Evolutionary conservation across 495 filamentous ascomycete genomes (phyloP), one percentile per base, ranked within the genome.

Genomic region (Hypoxylon lenormandii): DNA sequence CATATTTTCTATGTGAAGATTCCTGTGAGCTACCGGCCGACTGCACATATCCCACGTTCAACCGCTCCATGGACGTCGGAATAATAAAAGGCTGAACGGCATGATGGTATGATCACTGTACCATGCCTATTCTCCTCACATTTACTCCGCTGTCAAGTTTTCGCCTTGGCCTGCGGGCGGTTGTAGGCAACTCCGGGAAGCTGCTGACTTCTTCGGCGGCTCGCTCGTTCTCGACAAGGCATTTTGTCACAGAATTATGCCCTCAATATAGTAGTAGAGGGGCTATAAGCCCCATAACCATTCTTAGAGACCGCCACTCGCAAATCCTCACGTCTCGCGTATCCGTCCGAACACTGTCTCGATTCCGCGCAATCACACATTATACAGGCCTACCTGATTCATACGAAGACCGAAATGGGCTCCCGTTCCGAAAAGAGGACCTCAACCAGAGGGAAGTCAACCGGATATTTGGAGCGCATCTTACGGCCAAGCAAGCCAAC

Each of bases 381-480:
- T 87, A 82, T 57, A 74, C 77, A 37, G 66, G 82, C 43, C 58
- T 87, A 38, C 84, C 84, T 0, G 74, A 78, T 15, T 66, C 70
- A 36, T 87, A 87, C 64, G 62, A 60, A 22, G 83, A 85, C 60
- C 69, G 72, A 51, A 43, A 73, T 0, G 86, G 86, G 0, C 75
- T 87, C 10, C 77, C 78, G 2, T 88, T 86, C 54, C 73, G 80
- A 49, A 60, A 53, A 10, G 68, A 74, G 6, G 79, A 82, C 5
- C 80, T 91, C 13, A 79, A 82, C 0, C 76, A 82, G 11, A 70
- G 76, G 5, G 86, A 92, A 45, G 82, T 91, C n/a, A 78, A 83
- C 7, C 47, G 63, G 10, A 84, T 95, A 3, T 94, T 96, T 65
- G 87, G 88, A 1, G 72, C 78, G 0, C 77, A 79, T 10, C 70